These are phyloP conservation scores for Hirschfeldia incana DNA, from an alignment of 345 rosid species.

Conservation along the genomic window DNA sequence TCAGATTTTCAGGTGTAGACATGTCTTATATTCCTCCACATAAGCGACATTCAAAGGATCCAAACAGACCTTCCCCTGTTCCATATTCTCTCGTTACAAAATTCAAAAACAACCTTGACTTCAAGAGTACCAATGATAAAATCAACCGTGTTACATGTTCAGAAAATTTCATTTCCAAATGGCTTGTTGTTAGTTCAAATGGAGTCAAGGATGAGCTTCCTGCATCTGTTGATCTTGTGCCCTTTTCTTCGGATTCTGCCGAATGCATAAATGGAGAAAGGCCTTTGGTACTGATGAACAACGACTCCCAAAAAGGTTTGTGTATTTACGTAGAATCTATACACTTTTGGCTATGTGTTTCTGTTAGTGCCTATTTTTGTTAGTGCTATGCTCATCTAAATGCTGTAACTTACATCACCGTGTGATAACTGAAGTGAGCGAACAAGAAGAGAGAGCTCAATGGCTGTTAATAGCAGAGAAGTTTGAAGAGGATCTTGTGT, in stretches of 20 bases:
- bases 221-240: slow-evolving; percentile 38
- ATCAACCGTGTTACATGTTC: slow-evolving; percentile 41
- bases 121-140: slow-evolving; percentile 17
- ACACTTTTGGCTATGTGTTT: not conserved
- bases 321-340: not conserved
- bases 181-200: slow-evolving; percentile 53
- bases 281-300: slow-evolving; percentile 45
- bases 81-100: slow-evolving; percentile 39
- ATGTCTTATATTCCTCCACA: slow-evolving; percentile 74
- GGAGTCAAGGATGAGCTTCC: slow-evolving; percentile 38
- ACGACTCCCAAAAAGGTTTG: slow-evolving; percentile 8
- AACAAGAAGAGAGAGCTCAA: slow-evolving; percentile 34
- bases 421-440: slow-evolving; percentile 12
- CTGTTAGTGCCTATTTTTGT: not conserved
- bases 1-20: not conserved
- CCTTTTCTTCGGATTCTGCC: slow-evolving; percentile 40
- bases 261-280: slow-evolving; percentile 39
- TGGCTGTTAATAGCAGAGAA: slow-evolving; percentile 52
- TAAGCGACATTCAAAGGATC: slow-evolving; percentile 48
- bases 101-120: slow-evolving; percentile 41
- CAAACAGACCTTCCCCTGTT: slow-evolving; percentile 35
- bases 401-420: not conserved
- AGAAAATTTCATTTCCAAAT: slow-evolving; percentile 35
- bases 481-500: slow-evolving; percentile 49
- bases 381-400: not conserved